These are phyloP conservation scores for Capronia epimyces DNA, from an alignment of 2,329 filamentous ascomycete genomes.

Conservation along the genomic window DNA sequence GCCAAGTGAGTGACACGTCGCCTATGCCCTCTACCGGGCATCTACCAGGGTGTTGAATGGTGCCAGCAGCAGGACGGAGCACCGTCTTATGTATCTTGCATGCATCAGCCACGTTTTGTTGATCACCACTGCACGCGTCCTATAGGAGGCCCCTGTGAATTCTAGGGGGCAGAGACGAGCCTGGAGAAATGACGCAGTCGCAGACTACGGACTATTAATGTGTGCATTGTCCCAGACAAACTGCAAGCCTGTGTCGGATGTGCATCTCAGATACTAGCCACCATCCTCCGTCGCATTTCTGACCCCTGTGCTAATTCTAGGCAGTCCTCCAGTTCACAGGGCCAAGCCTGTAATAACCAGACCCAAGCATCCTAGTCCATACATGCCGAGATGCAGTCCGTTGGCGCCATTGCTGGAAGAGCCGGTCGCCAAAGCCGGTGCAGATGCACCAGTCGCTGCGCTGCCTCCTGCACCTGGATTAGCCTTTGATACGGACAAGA, in stretches of 20 bases:
- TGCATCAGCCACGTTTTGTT: no score
- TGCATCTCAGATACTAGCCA: no score
- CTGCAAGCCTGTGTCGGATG: no score
- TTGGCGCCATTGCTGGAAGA: constrained; percentile 16
- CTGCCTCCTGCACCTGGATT: constrained; percentile 1
- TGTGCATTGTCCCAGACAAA: no score
- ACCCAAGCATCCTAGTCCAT: constrained; percentile 24
- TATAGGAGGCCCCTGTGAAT: no score
- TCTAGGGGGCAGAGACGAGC: no score
- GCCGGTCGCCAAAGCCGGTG: constrained; percentile 4
- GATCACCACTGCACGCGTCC: no score
- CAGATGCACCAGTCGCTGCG: constrained; percentile 15
- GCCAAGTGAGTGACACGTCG: no score
- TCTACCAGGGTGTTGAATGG: neutral
- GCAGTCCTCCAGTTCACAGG: constrained; percentile 10
- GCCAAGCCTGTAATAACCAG: constrained; percentile 26
- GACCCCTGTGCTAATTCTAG: neutral
- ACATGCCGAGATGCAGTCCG: constrained; percentile 12
- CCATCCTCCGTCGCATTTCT: neutral
- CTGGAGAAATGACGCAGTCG: no score
- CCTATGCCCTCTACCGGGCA: no score
- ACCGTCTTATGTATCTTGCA: no score
- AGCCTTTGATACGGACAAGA: neutral
- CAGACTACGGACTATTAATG: no score
- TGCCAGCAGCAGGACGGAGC: neutral